Percentiles rank a stretch among this genome's conserved stretches.
Evolutionary conservation across 225 moss, liverwort and hornwort species (phyloP).

Genomic region (Pleurozium schreberi): DNA sequence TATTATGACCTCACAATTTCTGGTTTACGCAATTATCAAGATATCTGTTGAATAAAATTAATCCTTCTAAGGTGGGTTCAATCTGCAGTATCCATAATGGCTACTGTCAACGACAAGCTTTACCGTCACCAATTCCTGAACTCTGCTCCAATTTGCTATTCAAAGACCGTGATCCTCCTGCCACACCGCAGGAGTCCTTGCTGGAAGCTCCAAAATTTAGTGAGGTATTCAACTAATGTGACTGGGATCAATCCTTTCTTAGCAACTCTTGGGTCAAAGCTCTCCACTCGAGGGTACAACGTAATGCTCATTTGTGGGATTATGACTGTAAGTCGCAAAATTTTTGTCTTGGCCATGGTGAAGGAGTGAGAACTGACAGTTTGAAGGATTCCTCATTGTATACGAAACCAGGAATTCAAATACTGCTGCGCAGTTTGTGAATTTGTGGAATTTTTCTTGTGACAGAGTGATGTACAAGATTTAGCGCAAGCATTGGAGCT

Average conservation of each 20-base stretch:
- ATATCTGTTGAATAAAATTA: not conserved
- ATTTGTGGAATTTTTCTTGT: constrained; percentile 14
- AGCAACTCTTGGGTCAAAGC: not conserved
- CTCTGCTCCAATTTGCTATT: constrained; percentile 33
- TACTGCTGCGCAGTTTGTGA: not conserved
- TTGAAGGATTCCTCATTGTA: not conserved
- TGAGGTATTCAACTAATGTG: constrained; percentile 31
- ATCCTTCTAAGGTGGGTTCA: not conserved
- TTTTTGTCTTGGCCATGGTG: not conserved
- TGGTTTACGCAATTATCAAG: not conserved
- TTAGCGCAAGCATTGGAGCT: constrained; percentile 58
- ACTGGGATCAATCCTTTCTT: not conserved
- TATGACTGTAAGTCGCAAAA: not conserved
- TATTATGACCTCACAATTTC: not conserved
- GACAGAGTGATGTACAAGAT: constrained; percentile 63
- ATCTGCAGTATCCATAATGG: constrained; percentile 54
- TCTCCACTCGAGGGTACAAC: not conserved
- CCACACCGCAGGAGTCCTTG: constrained; percentile 47
- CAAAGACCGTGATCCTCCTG: constrained; percentile 67
- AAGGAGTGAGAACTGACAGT: not conserved
- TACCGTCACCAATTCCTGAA: constrained; percentile 41
- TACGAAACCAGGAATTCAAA: not conserved
- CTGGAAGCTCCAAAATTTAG: constrained; percentile 55
- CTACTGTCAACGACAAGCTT: constrained; percentile 51
- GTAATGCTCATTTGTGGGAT: not conserved